These are phyloP conservation scores for Trapa bicornis DNA, from an alignment of 345 rosid genomes.

Conservation along the genomic window DNA sequence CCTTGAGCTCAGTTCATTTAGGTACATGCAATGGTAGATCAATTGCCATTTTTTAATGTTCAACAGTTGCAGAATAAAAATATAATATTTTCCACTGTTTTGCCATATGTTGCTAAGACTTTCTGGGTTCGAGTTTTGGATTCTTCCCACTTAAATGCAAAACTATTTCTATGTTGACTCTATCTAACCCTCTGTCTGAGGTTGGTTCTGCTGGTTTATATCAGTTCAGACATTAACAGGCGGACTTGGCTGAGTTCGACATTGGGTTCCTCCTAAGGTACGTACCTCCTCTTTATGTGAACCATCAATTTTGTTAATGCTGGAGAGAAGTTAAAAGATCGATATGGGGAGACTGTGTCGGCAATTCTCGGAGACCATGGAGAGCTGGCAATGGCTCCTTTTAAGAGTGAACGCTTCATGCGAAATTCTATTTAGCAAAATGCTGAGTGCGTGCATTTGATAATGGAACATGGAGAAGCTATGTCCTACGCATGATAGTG, in stretches of 20 bases:
- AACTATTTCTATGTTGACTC: background rate
- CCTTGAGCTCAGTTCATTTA: background rate
- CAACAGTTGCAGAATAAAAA: background rate
- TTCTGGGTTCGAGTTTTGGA: background rate
- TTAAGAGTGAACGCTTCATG: too few species aligned
- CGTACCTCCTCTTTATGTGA: too few species aligned
- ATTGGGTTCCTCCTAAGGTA: too few species aligned
- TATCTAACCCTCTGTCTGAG: background rate
- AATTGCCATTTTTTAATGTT: conserved; percentile 1
- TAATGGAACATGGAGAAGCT: too few species aligned
- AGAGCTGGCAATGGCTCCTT: too few species aligned
- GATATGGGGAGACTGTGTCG: too few species aligned
- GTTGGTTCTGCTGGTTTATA: background rate
- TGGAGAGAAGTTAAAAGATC: too few species aligned
- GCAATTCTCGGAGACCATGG: too few species aligned
- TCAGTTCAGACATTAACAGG: background rate
- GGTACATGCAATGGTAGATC: background rate
- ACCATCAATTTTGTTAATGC: too few species aligned
- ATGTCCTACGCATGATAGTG: too few species aligned
- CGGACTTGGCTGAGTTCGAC: background rate
- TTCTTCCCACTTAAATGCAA: background rate
- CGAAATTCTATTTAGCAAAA: too few species aligned
- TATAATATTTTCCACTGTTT: background rate
- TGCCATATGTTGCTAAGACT: background rate
- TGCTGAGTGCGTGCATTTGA: too few species aligned